Evolutionary conservation across 202 grass and related monocot species (phyloP).

Genomic region (Panicum hallii): DNA sequence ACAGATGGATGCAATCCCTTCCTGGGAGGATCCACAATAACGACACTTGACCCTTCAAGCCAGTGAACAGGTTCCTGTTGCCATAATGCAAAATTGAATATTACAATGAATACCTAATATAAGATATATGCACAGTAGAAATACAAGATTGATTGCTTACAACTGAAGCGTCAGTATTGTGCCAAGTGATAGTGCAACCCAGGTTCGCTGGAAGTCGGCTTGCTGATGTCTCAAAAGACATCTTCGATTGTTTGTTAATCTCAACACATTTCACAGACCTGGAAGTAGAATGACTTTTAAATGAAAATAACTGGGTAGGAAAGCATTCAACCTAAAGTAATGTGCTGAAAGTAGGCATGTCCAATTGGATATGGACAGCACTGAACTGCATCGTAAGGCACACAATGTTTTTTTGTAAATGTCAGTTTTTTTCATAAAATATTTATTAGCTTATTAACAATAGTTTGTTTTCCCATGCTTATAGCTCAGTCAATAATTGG

Average conservation of each 20-base stretch:
- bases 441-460: neutral
- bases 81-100: slow-evolving; percentile 51
- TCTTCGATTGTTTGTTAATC: slow-evolving; percentile 91
- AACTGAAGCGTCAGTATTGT: slow-evolving; percentile 92
- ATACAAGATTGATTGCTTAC: slow-evolving; percentile 59
- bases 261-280: slow-evolving; percentile 99
- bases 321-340: slow-evolving; percentile 22
- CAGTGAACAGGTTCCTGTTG: slow-evolving; percentile 86
- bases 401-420: slow-evolving; percentile 19
- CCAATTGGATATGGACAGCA: neutral
- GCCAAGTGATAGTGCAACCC: slow-evolving; percentile 88
- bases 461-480: neutral
- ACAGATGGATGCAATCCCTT: slow-evolving; percentile 92
- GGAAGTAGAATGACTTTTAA: slow-evolving; percentile 41
- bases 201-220: slow-evolving; percentile 77
- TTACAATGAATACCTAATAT: slow-evolving; percentile 43
- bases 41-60: slow-evolving; percentile 80
- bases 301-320: slow-evolving; percentile 39
- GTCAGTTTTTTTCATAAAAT: neutral
- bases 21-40: slow-evolving; percentile 96
- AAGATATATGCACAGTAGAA: slow-evolving; percentile 27
- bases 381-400: neutral
- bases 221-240: slow-evolving; percentile 90
- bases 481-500: neutral
- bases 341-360: slow-evolving; percentile 23